Base-by-base conservation (phyloP, 1,284 basidiomycete genomes). In the Prillingera fragicola region DNA sequence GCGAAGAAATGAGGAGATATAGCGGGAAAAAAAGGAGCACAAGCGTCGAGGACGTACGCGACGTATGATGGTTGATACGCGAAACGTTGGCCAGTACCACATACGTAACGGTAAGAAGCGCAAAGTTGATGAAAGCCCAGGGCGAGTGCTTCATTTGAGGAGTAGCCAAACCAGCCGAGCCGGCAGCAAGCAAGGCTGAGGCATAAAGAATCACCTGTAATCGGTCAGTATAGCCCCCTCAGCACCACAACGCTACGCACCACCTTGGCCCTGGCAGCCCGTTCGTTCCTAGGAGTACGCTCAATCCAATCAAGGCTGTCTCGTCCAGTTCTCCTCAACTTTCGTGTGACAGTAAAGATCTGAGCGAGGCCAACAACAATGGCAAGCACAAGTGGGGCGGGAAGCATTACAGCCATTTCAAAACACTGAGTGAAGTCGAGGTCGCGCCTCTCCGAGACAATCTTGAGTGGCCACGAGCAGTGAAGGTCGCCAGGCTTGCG, bases 401-500 rank as follows among this genome's bases (percentile, higher is more conserved):
- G 74, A 3, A 84, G 63, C 1, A 88, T 34, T n/a, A 82, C 62
- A 24, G 79, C 81, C 53, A 85, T 82, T 61, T 92, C 85, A 57
- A 87, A 88, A 69, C 91, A 96, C 7, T 80, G 78, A 1, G 88
- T 85, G 12, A 85, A 63, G 69, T 95, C 90, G 60, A 90, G 86
- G 21, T 79, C 74, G 44, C 86, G 78, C 0, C 71, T 53, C 7
- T 57, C 65, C 8, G 86, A 89, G 32, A 66, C 37, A 36, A 65
- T 49, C 15, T 49, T 36, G 22, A 61, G 48, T 0, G 67, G 67
- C 62, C 64, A 70, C 1, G 45, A 31, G 45, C 66, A 69, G 21
- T 28, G 28, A 13, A 41, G 45, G 22, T 33, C 38, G 15, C 48
- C 50, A 3, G 41, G 41, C 4, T 26, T 25, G 8, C 27, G n/a